A percentile compares a stretch with the other conserved stretches of the same genome.
Conservation (phyloP, 1,284 basidiomycete species). For the Porogramme epimiltina region DNA sequence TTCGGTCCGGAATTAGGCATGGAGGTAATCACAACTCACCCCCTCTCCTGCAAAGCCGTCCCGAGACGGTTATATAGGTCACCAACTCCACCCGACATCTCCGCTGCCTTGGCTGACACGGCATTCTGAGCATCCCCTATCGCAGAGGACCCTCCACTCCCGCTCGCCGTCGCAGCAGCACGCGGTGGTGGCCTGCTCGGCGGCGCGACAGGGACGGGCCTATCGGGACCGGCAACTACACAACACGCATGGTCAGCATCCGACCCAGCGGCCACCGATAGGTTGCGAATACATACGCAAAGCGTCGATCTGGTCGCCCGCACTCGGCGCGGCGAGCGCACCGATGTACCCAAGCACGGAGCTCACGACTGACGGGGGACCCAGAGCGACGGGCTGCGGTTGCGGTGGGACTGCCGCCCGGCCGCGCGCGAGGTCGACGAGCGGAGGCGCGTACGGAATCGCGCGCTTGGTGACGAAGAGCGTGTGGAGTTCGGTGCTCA, state of each 20-base stretch:
- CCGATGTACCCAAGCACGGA: slow-evolving; percentile 45
- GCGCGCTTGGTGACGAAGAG: slow-evolving; percentile 57
- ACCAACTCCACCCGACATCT: slow-evolving; percentile 40
- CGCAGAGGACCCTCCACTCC: neutral
- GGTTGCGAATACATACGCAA: slow-evolving; percentile 44
- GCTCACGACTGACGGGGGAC: slow-evolving; percentile 54
- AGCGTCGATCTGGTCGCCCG: slow-evolving; percentile 60
- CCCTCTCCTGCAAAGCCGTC: slow-evolving; percentile 61
- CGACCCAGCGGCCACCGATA: neutral
- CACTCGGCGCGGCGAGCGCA: slow-evolving; percentile 32
- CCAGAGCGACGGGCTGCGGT: slow-evolving; percentile 61
- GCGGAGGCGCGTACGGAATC: slow-evolving; percentile 43
- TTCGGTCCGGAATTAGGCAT: neutral
- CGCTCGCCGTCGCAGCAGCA: slow-evolving; percentile 4
- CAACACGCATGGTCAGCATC: slow-evolving; percentile 1
- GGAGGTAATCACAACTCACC: slow-evolving; percentile 40
- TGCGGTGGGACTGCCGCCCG: slow-evolving; percentile 48
- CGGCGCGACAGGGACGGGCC: slow-evolving; percentile 42
- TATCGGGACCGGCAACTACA: slow-evolving; percentile 64
- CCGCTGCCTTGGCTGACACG: slow-evolving; percentile 24
- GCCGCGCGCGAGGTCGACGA: slow-evolving; percentile 50
- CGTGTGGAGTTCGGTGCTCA: slow-evolving; percentile 52
- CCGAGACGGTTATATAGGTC: slow-evolving; percentile 48
- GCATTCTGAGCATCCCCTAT: slow-evolving; percentile 14
- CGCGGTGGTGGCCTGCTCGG: slow-evolving; percentile 7